These are phyloP conservation scores for Trichosporon asahii DNA, from an alignment of 1,284 basidiomycete genomes.

Conservation along the genomic window DNA sequence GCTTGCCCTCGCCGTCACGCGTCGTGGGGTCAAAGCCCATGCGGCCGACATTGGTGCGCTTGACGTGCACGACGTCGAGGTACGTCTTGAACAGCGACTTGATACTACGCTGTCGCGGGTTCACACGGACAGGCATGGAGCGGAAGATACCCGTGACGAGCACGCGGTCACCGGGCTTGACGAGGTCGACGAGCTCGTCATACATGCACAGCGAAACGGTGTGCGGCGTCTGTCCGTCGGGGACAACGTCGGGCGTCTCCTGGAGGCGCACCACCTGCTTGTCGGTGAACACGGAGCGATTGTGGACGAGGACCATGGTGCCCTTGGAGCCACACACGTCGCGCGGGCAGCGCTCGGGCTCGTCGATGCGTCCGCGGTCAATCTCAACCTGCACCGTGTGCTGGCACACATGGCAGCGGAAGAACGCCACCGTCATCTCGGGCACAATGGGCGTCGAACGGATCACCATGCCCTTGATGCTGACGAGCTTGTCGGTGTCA, in stretches of 20 bases:
- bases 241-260: slow-evolving; percentile 95
- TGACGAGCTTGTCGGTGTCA: slow-evolving; percentile 94
- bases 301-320: slow-evolving; percentile 93
- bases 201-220: slow-evolving; percentile 94
- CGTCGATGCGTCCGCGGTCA: slow-evolving; percentile 90
- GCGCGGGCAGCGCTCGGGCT: slow-evolving; percentile 85
- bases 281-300: slow-evolving; percentile 93
- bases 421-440: slow-evolving; percentile 97
- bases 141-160: slow-evolving; percentile 92
- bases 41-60: slow-evolving; percentile 65
- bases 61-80: slow-evolving; percentile 90
- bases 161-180: slow-evolving; percentile 92
- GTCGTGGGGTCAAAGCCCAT: slow-evolving; percentile 80
- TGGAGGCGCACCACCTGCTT: slow-evolving; percentile 92
- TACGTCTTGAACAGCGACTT: slow-evolving; percentile 96
- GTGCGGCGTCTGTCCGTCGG: slow-evolving; percentile 96
- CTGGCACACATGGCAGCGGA: slow-evolving; percentile 92
- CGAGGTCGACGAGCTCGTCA: slow-evolving; percentile 91
- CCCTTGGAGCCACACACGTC: slow-evolving; percentile 84
- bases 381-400: slow-evolving; percentile 95
- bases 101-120: slow-evolving; percentile 83
- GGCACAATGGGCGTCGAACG: slow-evolving; percentile 96
- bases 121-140: slow-evolving; percentile 87
- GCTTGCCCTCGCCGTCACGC: slow-evolving; percentile 56
- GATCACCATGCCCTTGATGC: slow-evolving; percentile 94